Evolutionary conservation across 495 filamentous ascomycete species (phyloP).

Genomic region (Neurospora pannonica): DNA sequence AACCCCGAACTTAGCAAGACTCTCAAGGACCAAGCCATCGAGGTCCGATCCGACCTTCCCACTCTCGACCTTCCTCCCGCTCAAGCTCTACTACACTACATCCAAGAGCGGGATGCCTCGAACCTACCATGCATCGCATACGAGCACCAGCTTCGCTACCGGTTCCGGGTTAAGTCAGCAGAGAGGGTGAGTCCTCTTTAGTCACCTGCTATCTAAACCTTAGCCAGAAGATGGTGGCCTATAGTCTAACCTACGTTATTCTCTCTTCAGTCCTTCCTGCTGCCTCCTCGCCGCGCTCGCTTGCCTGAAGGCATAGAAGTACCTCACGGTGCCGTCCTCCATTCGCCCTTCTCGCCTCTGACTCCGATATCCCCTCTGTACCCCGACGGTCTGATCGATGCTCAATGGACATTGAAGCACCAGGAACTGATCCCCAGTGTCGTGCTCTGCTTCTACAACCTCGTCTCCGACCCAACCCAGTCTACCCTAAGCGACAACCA

Average conservation of each 20-base stretch:
- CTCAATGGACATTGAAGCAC: constrained; percentile 77
- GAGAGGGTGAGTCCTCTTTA: constrained; percentile 57
- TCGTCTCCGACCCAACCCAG: constrained; percentile 58
- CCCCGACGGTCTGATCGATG: constrained; percentile 76
- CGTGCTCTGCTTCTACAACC: constrained; percentile 63
- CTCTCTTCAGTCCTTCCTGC: constrained; percentile 33
- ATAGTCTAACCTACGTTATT: not conserved
- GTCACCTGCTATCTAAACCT: not conserved
- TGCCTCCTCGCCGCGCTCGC: constrained; percentile 43
- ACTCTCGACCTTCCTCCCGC: constrained; percentile 55
- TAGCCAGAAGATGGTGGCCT: not conserved
- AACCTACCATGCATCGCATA: constrained; percentile 48
- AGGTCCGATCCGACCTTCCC: constrained; percentile 59
- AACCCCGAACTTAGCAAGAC: constrained; percentile 34
- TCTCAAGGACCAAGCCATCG: constrained; percentile 48
- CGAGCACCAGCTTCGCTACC: constrained; percentile 33
- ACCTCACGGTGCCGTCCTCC: constrained; percentile 46
- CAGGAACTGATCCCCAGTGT: constrained; percentile 70
- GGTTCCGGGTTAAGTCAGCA: constrained; percentile 57
- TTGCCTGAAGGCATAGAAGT: constrained; percentile 36
- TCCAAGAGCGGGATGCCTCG: constrained; percentile 58
- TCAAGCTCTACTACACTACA: constrained; percentile 54
- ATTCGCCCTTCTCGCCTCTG: constrained; percentile 83
- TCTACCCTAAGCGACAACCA: constrained; percentile 73
- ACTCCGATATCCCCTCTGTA: constrained; percentile 71